These are phyloP conservation scores for Cercospora janseana DNA, from an alignment of 2,329 filamentous ascomycete species.

Conservation along the genomic window DNA sequence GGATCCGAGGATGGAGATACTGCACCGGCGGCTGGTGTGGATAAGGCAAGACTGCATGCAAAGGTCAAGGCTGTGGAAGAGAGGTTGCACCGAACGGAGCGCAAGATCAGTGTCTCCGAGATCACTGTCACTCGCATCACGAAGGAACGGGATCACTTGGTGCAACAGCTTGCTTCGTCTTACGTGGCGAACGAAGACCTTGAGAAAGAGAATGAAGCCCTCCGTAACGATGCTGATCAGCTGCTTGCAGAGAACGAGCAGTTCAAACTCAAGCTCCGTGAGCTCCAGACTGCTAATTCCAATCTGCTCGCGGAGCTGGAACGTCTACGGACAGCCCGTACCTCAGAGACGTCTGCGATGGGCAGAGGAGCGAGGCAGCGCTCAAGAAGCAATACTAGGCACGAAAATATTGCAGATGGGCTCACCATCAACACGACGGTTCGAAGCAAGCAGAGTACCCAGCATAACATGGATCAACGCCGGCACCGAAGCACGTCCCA, in stretches of 20 bases:
- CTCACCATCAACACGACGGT: conserved; percentile 5
- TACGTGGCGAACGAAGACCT: conserved; percentile 56
- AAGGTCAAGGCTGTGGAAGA: conserved; percentile 60
- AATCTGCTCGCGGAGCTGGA: conserved; percentile 41
- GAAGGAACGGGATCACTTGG: conserved; percentile 64
- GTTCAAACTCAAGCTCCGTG: conserved; percentile 38
- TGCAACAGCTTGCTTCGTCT: conserved; percentile 61
- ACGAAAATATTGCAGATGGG: conserved; percentile 15
- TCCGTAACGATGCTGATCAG: conserved; percentile 50
- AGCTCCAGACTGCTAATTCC: conserved; percentile 43
- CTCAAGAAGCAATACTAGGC: not conserved
- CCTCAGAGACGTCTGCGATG: not conserved
- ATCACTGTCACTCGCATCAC: conserved; percentile 62
- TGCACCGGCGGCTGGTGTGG: conserved; percentile 42
- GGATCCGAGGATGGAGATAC: conserved; percentile 48
- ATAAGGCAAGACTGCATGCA: conserved; percentile 60
- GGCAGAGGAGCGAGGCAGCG: not conserved
- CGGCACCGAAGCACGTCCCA: conserved; percentile 7
- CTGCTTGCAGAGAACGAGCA: conserved; percentile 89
- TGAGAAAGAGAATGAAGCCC: conserved; percentile 52
- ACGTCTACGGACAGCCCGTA: conserved; percentile 29
- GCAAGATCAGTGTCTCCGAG: conserved; percentile 61
- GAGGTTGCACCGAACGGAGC: conserved; percentile 61
- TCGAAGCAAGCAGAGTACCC: not conserved
- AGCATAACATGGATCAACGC: not conserved